Evolutionary conservation across 306 rosid species (phyloP), one percentile per base, ranked within the genome.

Genomic region (Cicer pinnatifidum): DNA sequence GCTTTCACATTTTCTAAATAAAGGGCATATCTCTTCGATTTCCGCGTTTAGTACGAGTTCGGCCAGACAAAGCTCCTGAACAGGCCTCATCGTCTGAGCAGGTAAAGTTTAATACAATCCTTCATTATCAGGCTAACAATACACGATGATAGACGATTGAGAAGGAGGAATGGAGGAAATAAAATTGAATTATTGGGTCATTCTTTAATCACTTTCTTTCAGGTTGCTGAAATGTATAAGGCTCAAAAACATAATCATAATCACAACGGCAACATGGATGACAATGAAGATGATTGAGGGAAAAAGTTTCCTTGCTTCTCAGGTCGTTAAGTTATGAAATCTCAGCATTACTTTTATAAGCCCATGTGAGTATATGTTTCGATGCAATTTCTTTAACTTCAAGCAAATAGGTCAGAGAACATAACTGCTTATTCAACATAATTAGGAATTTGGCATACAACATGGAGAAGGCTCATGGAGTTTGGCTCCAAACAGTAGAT

Each of bases 11-110:
- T 20, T 61, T 60, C 68, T 43, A 19, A 64, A 57, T 72, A 8
- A 71, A 91, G 97, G 97, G 97, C 69, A 86, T 94, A 73, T 91
- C 99, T 38, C 99, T 94, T 77, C 85, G 99, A 33, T 94, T 94
- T 85, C 97, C 97, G 11, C 89, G 93, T 16, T 86, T 88, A 38
- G 17, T 88, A 78, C 97, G 96, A 45, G 78, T 91, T 35, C 85
- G 96, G 78, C 87, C 89, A 64, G 99, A 94, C 82, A 94, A 94
- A 87, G 71, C 71, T 68, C 96, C 97, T 7, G 99, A 94, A 63
- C 75, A 91, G 79, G 91, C 99, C 77, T 41, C 97, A 5, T 87
- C 96, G 50, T 85, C 99, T 60, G 96, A 91, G 78, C 83, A 62
- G 95, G 99, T 94, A 71, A 86, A 76, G 12, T 56, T 71, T 50